Evolutionary conservation across 352 stramenopile species (phyloP).

Genomic region (Pythium plurisporium): DNA sequence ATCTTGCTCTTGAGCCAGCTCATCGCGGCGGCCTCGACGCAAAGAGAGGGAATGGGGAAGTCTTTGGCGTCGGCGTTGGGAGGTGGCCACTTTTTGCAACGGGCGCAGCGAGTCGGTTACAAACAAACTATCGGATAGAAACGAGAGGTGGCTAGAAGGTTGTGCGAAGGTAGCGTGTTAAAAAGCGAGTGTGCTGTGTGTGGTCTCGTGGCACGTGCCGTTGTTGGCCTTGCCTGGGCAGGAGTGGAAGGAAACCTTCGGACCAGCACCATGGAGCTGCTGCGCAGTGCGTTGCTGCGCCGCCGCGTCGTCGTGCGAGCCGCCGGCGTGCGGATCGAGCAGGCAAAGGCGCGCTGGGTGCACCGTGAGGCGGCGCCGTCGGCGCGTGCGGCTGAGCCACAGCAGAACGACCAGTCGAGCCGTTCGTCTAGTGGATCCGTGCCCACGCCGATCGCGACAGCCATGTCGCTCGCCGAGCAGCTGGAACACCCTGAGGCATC

Average conservation of each 20-base stretch:
- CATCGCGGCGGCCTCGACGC: conserved; percentile 13
- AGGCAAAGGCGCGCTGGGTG: neutral
- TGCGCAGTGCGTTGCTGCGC: conserved; percentile 12
- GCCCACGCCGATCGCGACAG: conserved; percentile 24
- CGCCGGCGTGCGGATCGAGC: neutral
- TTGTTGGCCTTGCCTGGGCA: too few species aligned
- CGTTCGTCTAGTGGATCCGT: neutral
- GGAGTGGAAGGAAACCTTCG: neutral
- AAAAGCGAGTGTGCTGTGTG: conserved; percentile 6
- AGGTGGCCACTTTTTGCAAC: neutral
- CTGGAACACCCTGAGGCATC: conserved; percentile 17
- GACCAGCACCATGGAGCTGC: neutral
- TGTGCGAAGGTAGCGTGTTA: conserved; percentile 19
- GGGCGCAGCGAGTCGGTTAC: neutral
- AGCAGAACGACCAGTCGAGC: neutral
- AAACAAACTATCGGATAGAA: neutral
- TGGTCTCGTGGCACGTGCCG: conserved; percentile 12
- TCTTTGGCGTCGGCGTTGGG: too few species aligned
- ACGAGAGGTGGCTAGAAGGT: conserved; percentile 15
- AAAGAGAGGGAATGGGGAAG: neutral
- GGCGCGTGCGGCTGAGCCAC: neutral
- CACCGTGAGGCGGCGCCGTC: neutral
- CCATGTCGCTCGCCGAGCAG: conserved; percentile 22
- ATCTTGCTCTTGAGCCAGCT: conserved; percentile 80
- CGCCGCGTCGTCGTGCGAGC: neutral